Base-by-base conservation (phyloP, 768 basidiomycete species). In the Auriculariales sp. region DNA sequence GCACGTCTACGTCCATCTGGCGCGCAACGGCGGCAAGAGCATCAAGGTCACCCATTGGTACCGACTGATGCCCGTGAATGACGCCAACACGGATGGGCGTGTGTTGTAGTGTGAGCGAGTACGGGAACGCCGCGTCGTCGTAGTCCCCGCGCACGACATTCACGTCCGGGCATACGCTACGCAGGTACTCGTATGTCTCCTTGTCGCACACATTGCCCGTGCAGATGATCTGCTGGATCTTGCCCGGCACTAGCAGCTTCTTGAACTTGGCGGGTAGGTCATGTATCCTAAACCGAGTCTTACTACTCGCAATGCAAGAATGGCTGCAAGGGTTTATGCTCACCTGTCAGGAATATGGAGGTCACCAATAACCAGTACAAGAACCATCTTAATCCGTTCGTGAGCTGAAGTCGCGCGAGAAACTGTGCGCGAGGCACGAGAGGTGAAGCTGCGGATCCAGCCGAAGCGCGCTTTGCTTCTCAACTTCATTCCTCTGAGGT, bases 171-270 rank as follows among this genome's bases (percentile, higher is more conserved):
- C 88, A 83, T n/a, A 99, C 86, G 12, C 88, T 91, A 55, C 89
- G 74, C 22, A 99, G 72, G 69, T 95, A 98, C 57, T 97, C 95
- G 65, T 86, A 92, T 5, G 95, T 98, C 66, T 98, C 94, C 59
- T 83, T 82, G 68, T 99, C 95, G 64, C 90, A 93, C 22, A 97
- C 83, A 62, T 98, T 98, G 45, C 95, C 95, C 0, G 94, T 98
- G 63, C 91, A 95, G 24, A 98, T 72, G 52, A 98, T 95, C 64
- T 98, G 94, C 54, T 93, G 89, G 39, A 99, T 98, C 66, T 99
- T 99, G 19, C 95, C 95, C 17, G 87, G 87, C 4, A 89, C 82
- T 3, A 99, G 73, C 1, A 98, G 81, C 61, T 97, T 95, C 70
- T 94, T 93, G 70, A 99, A 99, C 68, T 97, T 97, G 12, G 79